These are phyloP conservation scores for Starmerella riodocensis DNA, from an alignment of 805 yeast species.

Conservation along the genomic window DNA sequence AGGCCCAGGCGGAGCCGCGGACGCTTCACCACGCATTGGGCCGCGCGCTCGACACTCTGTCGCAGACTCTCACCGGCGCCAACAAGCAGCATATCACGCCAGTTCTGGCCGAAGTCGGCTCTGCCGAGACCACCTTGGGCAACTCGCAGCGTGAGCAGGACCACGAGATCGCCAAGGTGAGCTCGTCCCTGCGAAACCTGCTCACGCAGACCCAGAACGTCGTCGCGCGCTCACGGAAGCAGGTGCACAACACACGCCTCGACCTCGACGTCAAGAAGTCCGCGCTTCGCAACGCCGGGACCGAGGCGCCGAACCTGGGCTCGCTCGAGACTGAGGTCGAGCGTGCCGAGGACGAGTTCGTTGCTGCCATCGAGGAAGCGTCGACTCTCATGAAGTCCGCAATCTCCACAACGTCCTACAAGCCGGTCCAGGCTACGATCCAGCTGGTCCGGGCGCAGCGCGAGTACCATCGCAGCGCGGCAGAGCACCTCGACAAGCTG, in stretches of 20 bases:
- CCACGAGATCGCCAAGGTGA: slow-evolving; percentile 56
- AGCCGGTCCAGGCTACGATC: slow-evolving; percentile 51
- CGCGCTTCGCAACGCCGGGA: slow-evolving; percentile 28
- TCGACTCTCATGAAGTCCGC: slow-evolving; percentile 71
- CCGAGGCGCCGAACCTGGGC: slow-evolving; percentile 55
- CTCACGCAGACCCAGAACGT: slow-evolving; percentile 47
- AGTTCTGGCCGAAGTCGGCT: slow-evolving; percentile 53
- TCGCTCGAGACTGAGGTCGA: slow-evolving; percentile 65
- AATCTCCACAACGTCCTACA: slow-evolving; percentile 42
- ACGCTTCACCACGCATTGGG: slow-evolving; percentile 72
- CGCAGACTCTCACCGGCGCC: slow-evolving; percentile 29
- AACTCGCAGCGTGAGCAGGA: slow-evolving; percentile 76
- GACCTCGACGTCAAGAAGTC: slow-evolving; percentile 69
- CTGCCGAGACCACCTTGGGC: slow-evolving; percentile 61
- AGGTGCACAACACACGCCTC: slow-evolving; percentile 65
- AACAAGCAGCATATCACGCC: slow-evolving; percentile 42
- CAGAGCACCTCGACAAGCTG: slow-evolving; percentile 50
- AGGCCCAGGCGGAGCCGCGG: slow-evolving; percentile 53
- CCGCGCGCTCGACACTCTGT: slow-evolving; percentile 39
- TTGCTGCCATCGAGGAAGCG: slow-evolving; percentile 79
- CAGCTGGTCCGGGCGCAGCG: slow-evolving; percentile 68
- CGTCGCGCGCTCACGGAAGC: slow-evolving; percentile 54
- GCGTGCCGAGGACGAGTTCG: slow-evolving; percentile 74
- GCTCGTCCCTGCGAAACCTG: slow-evolving; percentile 49
- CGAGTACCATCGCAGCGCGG: slow-evolving; percentile 65